Conservation (phyloP, 208 protist species). For the Trypanosomatidae sp. region DNA sequence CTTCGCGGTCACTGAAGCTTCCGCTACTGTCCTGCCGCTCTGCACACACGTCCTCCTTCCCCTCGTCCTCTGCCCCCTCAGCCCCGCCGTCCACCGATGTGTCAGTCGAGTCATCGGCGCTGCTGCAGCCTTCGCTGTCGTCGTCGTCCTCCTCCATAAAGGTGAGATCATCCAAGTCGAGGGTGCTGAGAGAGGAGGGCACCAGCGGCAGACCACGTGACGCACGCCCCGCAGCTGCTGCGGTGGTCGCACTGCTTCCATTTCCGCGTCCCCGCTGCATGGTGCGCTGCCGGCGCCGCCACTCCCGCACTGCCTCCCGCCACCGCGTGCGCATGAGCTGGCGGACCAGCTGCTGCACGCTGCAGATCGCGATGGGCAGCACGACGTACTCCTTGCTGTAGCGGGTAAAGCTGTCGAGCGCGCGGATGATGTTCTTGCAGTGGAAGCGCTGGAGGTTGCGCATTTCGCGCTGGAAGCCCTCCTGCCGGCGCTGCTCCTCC, state of each 20-base stretch:
- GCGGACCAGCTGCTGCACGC: conserved; percentile 67
- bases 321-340: conserved; percentile 33
- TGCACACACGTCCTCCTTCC: too few relatives aligned
- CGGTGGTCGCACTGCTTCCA: not conserved
- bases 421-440: conserved; percentile 69
- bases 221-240: not conserved
- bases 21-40: too few relatives aligned
- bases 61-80: too few relatives aligned
- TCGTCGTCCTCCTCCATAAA: conserved; percentile 7
- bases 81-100: too few relatives aligned
- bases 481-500: conserved; percentile 19
- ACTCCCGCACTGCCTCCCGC: conserved; percentile 24
- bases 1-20: too few relatives aligned
- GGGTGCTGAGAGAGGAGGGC: not conserved
- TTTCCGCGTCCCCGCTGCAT: too few relatives aligned
- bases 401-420: conserved; percentile 71
- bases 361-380: conserved; percentile 81
- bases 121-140: not conserved
- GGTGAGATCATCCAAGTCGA: conserved; percentile 15
- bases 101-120: conserved; percentile 5
- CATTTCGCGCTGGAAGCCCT: conserved; percentile 47
- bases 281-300: conserved; percentile 7
- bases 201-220: conserved; percentile 6
- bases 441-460: conserved; percentile 86
- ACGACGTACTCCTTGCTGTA: conserved; percentile 83